A percentile compares a stretch with the other conserved stretches of the same genome.
phyloP scores from a whole-genome alignment of 148 eudicot genomes.

The Talinum fruticosum region DNA sequence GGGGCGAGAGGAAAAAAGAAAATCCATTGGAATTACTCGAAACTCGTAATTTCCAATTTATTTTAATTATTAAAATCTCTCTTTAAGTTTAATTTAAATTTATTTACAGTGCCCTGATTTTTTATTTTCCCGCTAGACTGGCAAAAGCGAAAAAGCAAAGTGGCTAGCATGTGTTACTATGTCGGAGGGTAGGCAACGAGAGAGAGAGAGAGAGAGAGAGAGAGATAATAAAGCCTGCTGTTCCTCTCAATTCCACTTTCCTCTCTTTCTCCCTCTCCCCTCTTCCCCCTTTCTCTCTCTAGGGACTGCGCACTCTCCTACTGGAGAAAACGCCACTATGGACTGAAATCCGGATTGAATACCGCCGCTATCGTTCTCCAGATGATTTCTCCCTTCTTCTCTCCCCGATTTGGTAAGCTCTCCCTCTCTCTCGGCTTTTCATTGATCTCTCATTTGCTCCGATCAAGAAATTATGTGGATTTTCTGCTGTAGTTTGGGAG shows the following conservation, averaged over 20 bases:
- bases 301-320: conserved; percentile 24
- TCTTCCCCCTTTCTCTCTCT: conserved; percentile 18
- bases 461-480: conserved; percentile 3
- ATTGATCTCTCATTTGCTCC: neutral
- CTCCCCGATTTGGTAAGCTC: conserved; percentile 30
- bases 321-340: conserved; percentile 6
- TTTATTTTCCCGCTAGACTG: conserved; percentile 7
- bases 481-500: neutral
- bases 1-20: neutral
- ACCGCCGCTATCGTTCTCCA: conserved; percentile 22
- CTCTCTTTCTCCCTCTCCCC: conserved; percentile 20
- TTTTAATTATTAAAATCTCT: neutral
- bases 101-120: neutral
- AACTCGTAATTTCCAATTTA: conserved; percentile 6
- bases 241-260: conserved; percentile 32
- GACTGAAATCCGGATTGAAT: conserved; percentile 5
- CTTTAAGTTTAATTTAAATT: neutral
- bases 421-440: neutral
- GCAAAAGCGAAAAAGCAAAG: conserved; percentile 18
- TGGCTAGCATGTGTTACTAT: conserved; percentile 17
- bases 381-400: conserved; percentile 14
- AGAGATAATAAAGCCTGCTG: conserved; percentile 24
- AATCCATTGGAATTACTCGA: conserved; percentile 11
- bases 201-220: conserved; percentile 9
- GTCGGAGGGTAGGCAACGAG: conserved; percentile 27